Conservation (phyloP, 305 asterid genomes). For the Fraxinus latifolia region DNA sequence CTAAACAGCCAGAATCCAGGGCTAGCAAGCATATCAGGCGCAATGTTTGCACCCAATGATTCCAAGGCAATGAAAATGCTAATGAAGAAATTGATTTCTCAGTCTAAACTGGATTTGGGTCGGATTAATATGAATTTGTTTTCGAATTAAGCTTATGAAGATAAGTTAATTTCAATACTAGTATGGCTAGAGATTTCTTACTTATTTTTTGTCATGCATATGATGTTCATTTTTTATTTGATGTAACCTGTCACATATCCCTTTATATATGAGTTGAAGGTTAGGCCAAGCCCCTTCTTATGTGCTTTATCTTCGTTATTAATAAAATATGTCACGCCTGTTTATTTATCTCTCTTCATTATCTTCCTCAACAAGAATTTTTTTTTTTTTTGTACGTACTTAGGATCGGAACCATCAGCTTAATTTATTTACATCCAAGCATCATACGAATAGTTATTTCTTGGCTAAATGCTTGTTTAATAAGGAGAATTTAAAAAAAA, state of each 20-base stretch:
- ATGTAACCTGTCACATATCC: neutral
- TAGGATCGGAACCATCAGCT: neutral
- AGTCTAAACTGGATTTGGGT: slow-evolving; percentile 35
- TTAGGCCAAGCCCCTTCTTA: neutral
- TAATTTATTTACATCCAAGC: neutral
- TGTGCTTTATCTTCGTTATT: neutral
- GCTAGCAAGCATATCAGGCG: slow-evolving; percentile 42
- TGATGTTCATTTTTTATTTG: neutral
- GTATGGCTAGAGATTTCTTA: neutral
- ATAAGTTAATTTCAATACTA: neutral
- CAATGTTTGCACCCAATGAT: slow-evolving; percentile 32
- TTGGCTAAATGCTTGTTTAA: neutral
- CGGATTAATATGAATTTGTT: slow-evolving; percentile 38
- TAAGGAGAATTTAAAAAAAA: neutral
- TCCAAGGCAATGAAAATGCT: slow-evolving; percentile 25
- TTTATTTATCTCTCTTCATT: neutral
- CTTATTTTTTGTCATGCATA: neutral
- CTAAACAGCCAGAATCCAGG: slow-evolving; percentile 83
- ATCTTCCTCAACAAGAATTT: neutral
- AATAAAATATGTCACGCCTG: neutral
- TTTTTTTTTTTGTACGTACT: too few species aligned
- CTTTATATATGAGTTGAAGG: neutral
- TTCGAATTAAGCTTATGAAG: slow-evolving; percentile 14
- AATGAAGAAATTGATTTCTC: slow-evolving; percentile 31
- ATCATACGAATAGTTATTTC: neutral